These are phyloP conservation scores for Opeltia flavorubescens DNA, from an alignment of 495 filamentous ascomycete genomes.

Conservation along the genomic window DNA sequence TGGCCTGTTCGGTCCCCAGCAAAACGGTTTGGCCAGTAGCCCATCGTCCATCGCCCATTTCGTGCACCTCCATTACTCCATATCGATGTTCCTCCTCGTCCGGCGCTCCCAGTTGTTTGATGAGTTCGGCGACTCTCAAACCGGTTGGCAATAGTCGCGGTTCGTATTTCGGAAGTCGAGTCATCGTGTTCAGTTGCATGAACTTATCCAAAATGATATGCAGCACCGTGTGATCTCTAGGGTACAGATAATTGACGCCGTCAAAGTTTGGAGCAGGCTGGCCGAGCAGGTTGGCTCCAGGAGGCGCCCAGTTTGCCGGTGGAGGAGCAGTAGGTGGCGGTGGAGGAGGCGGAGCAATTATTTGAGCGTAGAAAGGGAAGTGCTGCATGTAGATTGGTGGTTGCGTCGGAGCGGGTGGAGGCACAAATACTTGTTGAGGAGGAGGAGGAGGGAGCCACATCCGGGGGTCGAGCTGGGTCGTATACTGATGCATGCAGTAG, in stretches of 20 bases:
- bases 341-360: not conserved
- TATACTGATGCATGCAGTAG: not conserved
- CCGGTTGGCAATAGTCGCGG: not conserved
- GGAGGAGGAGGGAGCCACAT: not conserved
- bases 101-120: conserved; percentile 5
- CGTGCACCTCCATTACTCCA: conserved; percentile 13
- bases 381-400: not conserved
- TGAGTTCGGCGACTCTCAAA: conserved; percentile 11
- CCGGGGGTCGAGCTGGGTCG: not conserved
- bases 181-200: conserved; percentile 2
- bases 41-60: conserved; percentile 14
- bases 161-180: not conserved
- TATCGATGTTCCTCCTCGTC: not conserved
- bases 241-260: conserved; percentile 6
- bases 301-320: not conserved
- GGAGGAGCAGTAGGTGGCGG: not conserved
- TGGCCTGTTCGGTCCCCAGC: conserved; percentile 2
- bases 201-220: conserved; percentile 6
- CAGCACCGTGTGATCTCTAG: conserved; percentile 8
- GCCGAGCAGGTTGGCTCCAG: conserved; percentile 1
- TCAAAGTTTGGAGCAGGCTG: not conserved
- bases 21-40: conserved; percentile 6
- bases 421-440: conserved; percentile 1
- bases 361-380: not conserved
- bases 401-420: not conserved